Conservation (phyloP, 306 rosid genomes). For the Gastrolobium villosum region DNA sequence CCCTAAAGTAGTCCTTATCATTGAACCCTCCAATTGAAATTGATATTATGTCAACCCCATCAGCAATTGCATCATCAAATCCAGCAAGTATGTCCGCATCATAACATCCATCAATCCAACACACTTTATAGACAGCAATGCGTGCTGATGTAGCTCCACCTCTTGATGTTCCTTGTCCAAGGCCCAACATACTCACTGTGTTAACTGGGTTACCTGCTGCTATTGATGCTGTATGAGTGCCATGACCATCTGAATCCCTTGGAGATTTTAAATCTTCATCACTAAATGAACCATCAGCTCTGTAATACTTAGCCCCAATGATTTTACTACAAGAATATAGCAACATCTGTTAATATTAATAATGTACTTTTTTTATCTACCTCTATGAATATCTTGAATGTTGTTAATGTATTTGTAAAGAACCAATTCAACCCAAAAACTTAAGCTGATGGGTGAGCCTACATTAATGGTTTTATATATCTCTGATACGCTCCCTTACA, state of each 20-base stretch:
- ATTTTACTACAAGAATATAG: constrained; percentile 53
- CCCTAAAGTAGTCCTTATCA: constrained; percentile 39
- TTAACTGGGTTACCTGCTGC: constrained; percentile 57
- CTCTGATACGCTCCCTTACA: no score
- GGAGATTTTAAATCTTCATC: constrained; percentile 43
- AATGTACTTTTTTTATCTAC: not conserved
- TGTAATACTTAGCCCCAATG: constrained; percentile 60
- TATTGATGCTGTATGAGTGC: constrained; percentile 64
- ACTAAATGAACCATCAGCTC: not conserved
- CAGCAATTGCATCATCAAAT: constrained; percentile 68
- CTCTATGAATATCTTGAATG: not conserved
- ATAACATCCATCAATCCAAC: constrained; percentile 53
- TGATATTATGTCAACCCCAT: constrained; percentile 66
- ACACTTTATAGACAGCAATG: constrained; percentile 65
- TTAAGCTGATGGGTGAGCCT: no score
- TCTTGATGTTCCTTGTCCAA: constrained; percentile 59
- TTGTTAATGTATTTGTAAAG: not conserved
- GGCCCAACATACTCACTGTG: constrained; percentile 53
- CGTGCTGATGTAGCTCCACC: constrained; percentile 67
- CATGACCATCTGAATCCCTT: constrained; percentile 61
- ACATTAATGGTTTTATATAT: no score
- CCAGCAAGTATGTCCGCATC: constrained; percentile 64
- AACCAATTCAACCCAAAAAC: no score
- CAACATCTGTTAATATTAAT: not conserved
- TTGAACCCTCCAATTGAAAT: constrained; percentile 48